These are phyloP conservation scores for Penicillium sp. DNA, from an alignment of 2,329 filamentous ascomycete species.

Conservation along the genomic window DNA sequence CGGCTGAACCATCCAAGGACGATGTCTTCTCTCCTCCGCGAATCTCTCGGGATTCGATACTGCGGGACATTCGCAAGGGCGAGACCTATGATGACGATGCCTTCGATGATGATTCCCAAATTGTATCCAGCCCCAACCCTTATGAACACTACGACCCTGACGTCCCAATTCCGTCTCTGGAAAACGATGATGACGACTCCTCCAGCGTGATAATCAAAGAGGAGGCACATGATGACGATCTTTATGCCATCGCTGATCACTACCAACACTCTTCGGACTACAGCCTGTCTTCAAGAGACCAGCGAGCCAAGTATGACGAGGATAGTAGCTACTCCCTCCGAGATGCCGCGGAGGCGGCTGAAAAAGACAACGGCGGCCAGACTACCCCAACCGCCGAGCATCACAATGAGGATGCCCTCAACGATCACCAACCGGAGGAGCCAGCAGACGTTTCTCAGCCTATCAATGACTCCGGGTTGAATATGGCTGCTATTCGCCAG, in stretches of 20 bases:
- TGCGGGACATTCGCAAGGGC: conserved; percentile 74
- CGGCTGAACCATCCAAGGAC: conserved; percentile 49
- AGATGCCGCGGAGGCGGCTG: conserved; percentile 27
- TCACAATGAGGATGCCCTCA: not conserved
- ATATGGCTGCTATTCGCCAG: conserved; percentile 36
- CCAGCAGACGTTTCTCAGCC: not conserved
- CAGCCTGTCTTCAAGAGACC: conserved; percentile 24
- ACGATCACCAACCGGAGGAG: not conserved
- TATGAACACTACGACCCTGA: conserved; percentile 71
- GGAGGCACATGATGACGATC: conserved; percentile 54
- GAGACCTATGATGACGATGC: conserved; percentile 55
- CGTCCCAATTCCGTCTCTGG: conserved; percentile 80
- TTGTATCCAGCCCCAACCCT: conserved; percentile 55
- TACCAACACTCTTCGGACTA: conserved; percentile 49
- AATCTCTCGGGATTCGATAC: conserved; percentile 89
- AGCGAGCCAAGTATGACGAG: conserved; percentile 48
- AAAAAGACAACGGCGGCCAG: conserved; percentile 24
- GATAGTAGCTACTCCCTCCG: conserved; percentile 53
- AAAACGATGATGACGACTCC: conserved; percentile 55
- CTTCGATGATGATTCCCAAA: conserved; percentile 58
- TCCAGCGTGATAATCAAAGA: conserved; percentile 64
- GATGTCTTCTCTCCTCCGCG: conserved; percentile 60
- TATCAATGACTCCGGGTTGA: conserved; percentile 24
- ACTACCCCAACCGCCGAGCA: conserved; percentile 30
- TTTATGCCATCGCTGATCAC: conserved; percentile 64